Evolutionary conservation across 2,329 filamentous ascomycete species (phyloP), one percentile per base, ranked within the genome.

Genomic region (Plenodomus biglobosus): DNA sequence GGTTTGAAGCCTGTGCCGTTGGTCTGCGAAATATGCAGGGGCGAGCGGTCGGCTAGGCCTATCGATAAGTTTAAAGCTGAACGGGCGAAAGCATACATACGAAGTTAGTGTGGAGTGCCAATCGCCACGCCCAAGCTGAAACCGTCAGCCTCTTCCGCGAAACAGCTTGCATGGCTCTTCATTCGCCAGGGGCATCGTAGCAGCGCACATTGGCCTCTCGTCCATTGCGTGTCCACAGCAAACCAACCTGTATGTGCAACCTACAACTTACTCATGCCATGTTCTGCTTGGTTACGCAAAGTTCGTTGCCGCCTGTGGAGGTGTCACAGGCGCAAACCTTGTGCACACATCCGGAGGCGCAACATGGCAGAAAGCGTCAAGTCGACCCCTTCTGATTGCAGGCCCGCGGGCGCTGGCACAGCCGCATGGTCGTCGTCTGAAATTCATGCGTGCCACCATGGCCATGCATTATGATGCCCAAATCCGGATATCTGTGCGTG

Each of bases 61-160:
- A 65, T 65, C 61, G 58, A 65, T 63, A 63, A 52, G 51, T 35
- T 44, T 3, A 43, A 41, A 40, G 30, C 13, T 27, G 18, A 16
- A 11, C 19, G 30, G 24, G 42, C 47, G 46, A 6, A 42, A 50
- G 52, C 40, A 42, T 56, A n/a, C n/a, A n/a, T n/a, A n/a, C n/a
- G n/a, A n/a, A n/a, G n/a, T n/a, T n/a, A 48, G 51, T 53, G 50
- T 50, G 42, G 51, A 51, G 51, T 52, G 35, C 42, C 54, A 55
- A 63, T 62, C 54, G 44, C 53, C 49, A 18, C 42, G 52, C 49
- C 46, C 46, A 57, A 56, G 49, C 53, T 63, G 60, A 63, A 63
- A 65, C 61, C 42, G 43, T 45, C 48, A 27, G 42, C 43, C 24
- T 37, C 37, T 37, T 50, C 46, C 32, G 30, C 36, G 37, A 42